Base-by-base conservation (phyloP, 768 basidiomycete species). In the Tricholoma sp. region DNA sequence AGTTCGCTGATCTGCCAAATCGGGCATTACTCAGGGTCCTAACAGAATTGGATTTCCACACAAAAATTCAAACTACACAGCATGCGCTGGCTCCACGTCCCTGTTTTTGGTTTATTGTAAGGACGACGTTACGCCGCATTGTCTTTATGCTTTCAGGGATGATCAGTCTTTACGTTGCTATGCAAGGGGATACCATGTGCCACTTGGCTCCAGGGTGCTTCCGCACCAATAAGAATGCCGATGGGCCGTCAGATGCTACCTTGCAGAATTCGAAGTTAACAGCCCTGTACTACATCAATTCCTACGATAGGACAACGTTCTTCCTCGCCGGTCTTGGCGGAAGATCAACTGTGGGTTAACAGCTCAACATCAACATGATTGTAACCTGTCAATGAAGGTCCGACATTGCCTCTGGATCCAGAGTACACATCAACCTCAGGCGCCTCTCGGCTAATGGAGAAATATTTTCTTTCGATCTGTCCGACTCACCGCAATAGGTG, bases 1-100 rank as follows among this genome's bases (percentile, higher is more conserved):
- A 64, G 54, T 54, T 52, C 21, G 27, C 56, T 52, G 59, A 61
- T 62, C 58, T 57, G 54, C 58, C 55, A 39, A 27, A 21, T 45
- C 41, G 11, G 39, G 29, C n/a, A n/a, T 21, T 39, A 34, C n/a
- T 55, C 54, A 53, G 55, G 55, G 37, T 50, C 29, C 37, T 50
- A 43, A 54, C 55, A 51, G 32, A 43, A 50, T 65, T 62, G 60
- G 64, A 50, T 57, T 64, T 37, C 37, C 6, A n/a, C 2, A 3
- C 9, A 12, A 21, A 43, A 10, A 21, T 21, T 18, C 8, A n/a
- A 49, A 18, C 5, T 22, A 21, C 47, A 50, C 47, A 50, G 47
- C 47, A 29, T 46, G 43, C 43, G 43, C n/a, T n/a, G n/a, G n/a
- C n/a, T n/a, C n/a, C n/a, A n/a, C n/a, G n/a, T n/a, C n/a, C n/a